Conservation (phyloP, 2,329 filamentous ascomycete species). For the Blastomyces parvus region DNA sequence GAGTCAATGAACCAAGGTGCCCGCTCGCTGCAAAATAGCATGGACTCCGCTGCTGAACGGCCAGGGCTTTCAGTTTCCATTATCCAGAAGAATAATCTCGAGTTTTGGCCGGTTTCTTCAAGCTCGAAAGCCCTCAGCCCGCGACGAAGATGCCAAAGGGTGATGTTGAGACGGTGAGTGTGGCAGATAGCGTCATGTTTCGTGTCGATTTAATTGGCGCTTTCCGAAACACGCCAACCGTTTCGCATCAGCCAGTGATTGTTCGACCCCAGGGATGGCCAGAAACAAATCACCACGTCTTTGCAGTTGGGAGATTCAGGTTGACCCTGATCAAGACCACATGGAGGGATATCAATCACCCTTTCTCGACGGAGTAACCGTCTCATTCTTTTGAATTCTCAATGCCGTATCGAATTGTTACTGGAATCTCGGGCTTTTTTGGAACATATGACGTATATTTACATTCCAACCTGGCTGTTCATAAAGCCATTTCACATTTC, state of each 20-base stretch:
- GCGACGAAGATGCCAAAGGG: background rate
- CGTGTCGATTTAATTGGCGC: background rate
- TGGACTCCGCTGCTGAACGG: background rate
- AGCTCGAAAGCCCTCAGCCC: background rate
- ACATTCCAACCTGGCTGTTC: conserved; percentile 5
- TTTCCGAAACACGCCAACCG: conserved; percentile 3
- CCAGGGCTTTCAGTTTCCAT: background rate
- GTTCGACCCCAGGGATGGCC: background rate
- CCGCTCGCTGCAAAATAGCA: background rate
- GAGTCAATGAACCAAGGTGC: background rate
- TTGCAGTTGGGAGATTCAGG: background rate
- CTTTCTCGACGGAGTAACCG: background rate
- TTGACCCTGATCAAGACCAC: background rate
- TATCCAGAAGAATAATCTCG: background rate
- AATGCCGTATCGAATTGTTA: background rate
- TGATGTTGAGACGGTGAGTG: background rate
- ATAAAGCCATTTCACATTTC: background rate
- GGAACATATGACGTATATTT: conserved; percentile 1
- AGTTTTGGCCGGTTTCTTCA: background rate
- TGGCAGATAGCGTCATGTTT: background rate
- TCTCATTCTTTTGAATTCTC: background rate
- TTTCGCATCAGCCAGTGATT: background rate
- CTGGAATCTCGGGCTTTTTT: background rate
- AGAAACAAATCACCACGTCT: conserved; percentile 1
- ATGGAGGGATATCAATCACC: background rate